Evolutionary conservation across 352 stramenopile genomes (phyloP), one percentile per base, ranked within the genome.

Genomic region (Globisporangium megalacanthum): DNA sequence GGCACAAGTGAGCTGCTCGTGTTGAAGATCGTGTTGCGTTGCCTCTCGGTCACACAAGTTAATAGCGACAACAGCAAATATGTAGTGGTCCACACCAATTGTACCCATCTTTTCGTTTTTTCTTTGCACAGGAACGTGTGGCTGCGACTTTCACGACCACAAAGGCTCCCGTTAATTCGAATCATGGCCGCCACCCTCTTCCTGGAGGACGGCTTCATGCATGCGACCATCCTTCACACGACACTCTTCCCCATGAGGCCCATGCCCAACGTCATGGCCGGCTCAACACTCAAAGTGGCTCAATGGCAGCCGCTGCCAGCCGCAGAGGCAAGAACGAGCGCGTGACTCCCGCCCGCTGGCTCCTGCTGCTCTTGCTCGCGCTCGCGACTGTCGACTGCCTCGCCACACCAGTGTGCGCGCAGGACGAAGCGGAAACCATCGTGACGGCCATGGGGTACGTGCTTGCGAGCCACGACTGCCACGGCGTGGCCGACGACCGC

Each of bases 401-500:
- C 4, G n/a, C n/a, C n/a, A 33, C 17, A n/a, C 17, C 49, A 4
- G 20, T 22, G 42, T 60, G 54, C 15, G 14, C 13, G 4, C 44
- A 15, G 29, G 54, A 60, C 6, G 54, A 60, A 45, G 31, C 54
- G 14, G 54, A 60, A 22, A 45, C 3, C 13, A n/a, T 60, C 15
- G 33, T 60, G 31, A 13, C 45, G 33, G 44, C 53, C 44, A 60
- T 60, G 54, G 45, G 44, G n/a, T 13, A 17, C 20, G 19, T 60
- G 14, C 54, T 60, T 20, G 22, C 50, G 44, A 50, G 53, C 54
- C 45, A 15, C 7, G 29, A 60, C 14, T 60, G 54, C 17, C 33
- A 37, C 2, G 44, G 54, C 20, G 54, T 60, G 19, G 54, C 45
- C 4, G 54, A 60, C 45, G 44, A 60, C 54, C 50, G 42, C n/a